Evolutionary conservation across 2,329 filamentous ascomycete species (phyloP).

Genomic region (Penicillium concentricum): DNA sequence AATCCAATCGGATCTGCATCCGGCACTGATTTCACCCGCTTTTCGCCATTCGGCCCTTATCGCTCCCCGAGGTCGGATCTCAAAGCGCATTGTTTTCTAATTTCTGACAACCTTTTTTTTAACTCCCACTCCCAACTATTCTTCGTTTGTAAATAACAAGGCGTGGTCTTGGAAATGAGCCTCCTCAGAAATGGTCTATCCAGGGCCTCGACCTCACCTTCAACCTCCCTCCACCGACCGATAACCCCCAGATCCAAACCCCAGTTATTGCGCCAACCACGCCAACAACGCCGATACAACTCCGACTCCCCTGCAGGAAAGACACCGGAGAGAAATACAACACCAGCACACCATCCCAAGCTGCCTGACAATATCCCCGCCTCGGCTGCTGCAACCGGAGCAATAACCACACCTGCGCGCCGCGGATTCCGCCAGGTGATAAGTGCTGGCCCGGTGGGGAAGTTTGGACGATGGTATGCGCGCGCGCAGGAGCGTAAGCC

Average conservation of each 20-base stretch:
- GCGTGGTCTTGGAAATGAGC: conserved; percentile 15
- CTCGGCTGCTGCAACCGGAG: conserved; percentile 25
- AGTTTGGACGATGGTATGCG: conserved; percentile 55
- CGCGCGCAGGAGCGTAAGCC: conserved; percentile 70
- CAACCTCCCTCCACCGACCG: conserved; percentile 5
- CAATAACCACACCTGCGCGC: conserved; percentile 21
- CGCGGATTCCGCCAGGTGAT: conserved; percentile 32
- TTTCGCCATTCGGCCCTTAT: conserved; percentile 1
- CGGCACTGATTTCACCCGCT: conserved; percentile 6
- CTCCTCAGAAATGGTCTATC: conserved; percentile 15
- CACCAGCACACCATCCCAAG: neutral
- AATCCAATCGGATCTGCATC: neutral
- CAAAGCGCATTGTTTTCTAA: neutral
- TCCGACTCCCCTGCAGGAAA: conserved; percentile 3
- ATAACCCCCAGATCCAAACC: conserved; percentile 12
- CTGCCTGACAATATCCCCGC: conserved; percentile 13
- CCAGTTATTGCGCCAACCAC: conserved; percentile 15
- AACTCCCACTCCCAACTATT: neutral
- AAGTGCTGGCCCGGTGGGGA: conserved; percentile 33
- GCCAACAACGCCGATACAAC: conserved; percentile 20
- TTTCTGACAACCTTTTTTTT: neutral
- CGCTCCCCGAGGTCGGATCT: neutral
- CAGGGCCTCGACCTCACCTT: conserved; percentile 9
- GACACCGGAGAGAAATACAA: neutral
- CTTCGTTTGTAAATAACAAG: neutral